Base-by-base conservation (phyloP, 805 yeast species). In the Millerago galiae region DNA sequence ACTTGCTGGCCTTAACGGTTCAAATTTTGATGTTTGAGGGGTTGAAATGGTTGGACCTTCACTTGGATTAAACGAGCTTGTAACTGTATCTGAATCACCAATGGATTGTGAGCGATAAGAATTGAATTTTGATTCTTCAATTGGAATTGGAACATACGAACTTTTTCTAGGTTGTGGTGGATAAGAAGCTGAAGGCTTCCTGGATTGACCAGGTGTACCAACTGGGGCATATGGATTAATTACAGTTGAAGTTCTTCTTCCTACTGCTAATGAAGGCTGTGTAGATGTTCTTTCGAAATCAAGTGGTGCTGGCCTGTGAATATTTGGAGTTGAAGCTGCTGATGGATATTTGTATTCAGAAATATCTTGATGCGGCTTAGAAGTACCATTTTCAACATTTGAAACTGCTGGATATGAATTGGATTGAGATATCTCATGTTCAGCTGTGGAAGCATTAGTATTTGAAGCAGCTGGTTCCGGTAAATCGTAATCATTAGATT, bases 1-100 rank as follows among this genome's bases (percentile, higher is more conserved):
- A 16, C 16, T n/a, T 26, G 50, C 37, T 6, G 50, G 47, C 36
- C 41, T 33, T 10, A 37, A 37, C 17, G 48, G 47, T 11, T 40
- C 49, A 38, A 45, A 48, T 4, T 34, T 48, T 3, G 51, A 48
- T 8, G 35, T 14, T 26, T 31, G 29, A 4, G 44, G 40, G 12
- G 44, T 34, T 24, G 44, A 26, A 16, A 37, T 13, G 25, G 27
- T 29, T 28, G 35, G 35, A 8, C 16, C 40, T 12, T 37, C 40
- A 15, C 25, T 25, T 21, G 40, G 32, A 25, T 42, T 42, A 30
- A 42, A 42, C 3, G 36, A 18, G 25, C 42, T 42, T n/a, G 30
- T 17, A 11, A 31, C 5, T 15, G 43, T 32, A 25, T 35, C 34
- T 5, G 40, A 21, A 17, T 38, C 49, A 15, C 38, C 35, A n/a